Evolutionary conservation across 495 filamentous ascomycete genomes (phyloP).

Genomic region (Lepidopterella palustris): DNA sequence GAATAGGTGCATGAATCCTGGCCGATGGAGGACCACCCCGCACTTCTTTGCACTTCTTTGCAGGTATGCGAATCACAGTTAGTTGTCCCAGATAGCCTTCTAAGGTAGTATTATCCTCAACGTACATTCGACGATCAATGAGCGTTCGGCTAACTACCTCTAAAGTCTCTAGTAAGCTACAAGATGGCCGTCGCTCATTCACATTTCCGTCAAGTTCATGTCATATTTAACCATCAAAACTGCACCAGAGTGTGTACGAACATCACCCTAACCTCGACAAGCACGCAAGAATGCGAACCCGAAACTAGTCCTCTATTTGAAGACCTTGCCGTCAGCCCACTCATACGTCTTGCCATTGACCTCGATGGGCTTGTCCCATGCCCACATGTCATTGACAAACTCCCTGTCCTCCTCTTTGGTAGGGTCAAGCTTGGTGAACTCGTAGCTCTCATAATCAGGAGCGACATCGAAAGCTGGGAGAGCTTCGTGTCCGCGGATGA

Average conservation of each 20-base stretch:
- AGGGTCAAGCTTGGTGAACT: constrained; percentile 91
- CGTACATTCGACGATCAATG: too few relatives aligned
- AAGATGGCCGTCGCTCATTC: too few relatives aligned
- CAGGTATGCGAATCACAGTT: too few relatives aligned
- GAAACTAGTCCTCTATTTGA: constrained; percentile 66
- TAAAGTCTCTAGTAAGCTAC: too few relatives aligned
- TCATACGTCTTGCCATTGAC: constrained; percentile 74
- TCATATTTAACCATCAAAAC: not conserved
- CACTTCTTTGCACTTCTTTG: too few relatives aligned
- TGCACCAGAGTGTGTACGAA: constrained; percentile 15
- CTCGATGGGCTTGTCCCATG: constrained; percentile 73
- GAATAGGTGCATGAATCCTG: too few relatives aligned
- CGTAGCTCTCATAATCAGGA: constrained; percentile 94
- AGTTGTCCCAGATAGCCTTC: too few relatives aligned
- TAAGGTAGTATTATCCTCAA: too few relatives aligned
- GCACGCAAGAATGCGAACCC: not conserved
- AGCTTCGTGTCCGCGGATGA: constrained; percentile 86
- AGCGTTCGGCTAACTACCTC: too few relatives aligned
- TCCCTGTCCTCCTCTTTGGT: constrained; percentile 73
- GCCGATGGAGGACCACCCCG: too few relatives aligned
- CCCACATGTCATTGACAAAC: constrained; percentile 82
- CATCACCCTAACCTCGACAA: not conserved
- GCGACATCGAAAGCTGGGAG: constrained; percentile 88
- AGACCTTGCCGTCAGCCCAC: constrained; percentile 88
- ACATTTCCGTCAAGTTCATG: not conserved